Base-by-base conservation (phyloP, 2,329 filamentous ascomycete species). In the Botrytis fragariae region DNA sequence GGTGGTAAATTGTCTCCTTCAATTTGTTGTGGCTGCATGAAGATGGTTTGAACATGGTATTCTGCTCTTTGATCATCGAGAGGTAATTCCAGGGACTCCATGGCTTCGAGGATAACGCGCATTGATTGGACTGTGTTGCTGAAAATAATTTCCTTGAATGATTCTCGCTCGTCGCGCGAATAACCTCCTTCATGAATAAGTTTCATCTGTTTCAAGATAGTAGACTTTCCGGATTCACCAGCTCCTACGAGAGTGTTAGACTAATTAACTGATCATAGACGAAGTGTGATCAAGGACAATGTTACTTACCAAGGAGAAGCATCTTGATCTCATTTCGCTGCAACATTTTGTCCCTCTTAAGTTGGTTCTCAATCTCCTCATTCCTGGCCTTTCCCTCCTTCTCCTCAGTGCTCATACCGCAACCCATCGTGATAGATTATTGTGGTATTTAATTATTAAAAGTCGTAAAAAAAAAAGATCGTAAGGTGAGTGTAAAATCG, bases 261-360 rank as follows among this genome's bases (percentile, higher is more conserved):
- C 57, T 7, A 16, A 37, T 8, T 22, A n/a, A n/a, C 6, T 44
- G 42, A 48, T 48, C n/a, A 37, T 22, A 20, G 16, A 62, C 25
- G 48, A 77, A 74, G 45, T 4, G 7, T 42, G 48, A 25, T 39
- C 7, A 37, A 20, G 45, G 69, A 25, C 7, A 39, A 20, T 51
- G 10, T n/a, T 37, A 87, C 91, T 82, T 89, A 98, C 96, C 96
- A 81, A 99, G 91, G 81, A 99, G 89, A 80, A 99, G 88, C 96
- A 99, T 98, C 90, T 99, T 99, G 87, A 99, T 99, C 86, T 99
- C 96, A 80, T 99, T 99, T 81, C 95, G 92, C 87, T 98, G 95
- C 88, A 97, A 92, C 93, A 98, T 93, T 86, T 97, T 97, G 83
- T 99, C 96, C 84, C 94, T 90, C 90, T 98, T 98, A 83, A 98